These are phyloP conservation scores for Voacanga thouarsii DNA, from an alignment of 257 asterid genomes.

Conservation along the genomic window DNA sequence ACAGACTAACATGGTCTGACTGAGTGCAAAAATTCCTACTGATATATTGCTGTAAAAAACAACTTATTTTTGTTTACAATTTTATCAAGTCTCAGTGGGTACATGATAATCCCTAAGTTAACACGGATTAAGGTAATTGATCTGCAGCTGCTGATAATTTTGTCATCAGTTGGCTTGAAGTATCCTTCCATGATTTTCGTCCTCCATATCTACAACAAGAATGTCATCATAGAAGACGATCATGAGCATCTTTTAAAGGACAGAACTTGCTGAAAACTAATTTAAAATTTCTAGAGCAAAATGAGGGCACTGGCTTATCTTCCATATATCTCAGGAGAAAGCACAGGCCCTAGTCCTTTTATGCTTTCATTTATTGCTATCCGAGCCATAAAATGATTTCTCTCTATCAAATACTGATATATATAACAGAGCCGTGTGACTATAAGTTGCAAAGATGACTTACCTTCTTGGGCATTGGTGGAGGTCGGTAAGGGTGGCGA, in stretches of 20 bases:
- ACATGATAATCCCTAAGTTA: background rate
- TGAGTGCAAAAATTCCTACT: background rate
- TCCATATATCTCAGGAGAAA: background rate
- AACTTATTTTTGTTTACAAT: slow-evolving; percentile 1
- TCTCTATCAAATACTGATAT: background rate
- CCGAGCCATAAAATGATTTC: background rate
- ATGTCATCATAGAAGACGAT: background rate
- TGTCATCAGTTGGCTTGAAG: slow-evolving; percentile 80
- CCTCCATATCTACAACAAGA: slow-evolving; percentile 53
- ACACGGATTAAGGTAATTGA: background rate
- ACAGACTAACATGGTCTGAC: background rate
- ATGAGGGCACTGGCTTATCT: background rate
- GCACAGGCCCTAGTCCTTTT: background rate
- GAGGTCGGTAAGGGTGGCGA: slow-evolving; percentile 48
- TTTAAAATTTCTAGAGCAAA: background rate
- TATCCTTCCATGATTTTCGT: slow-evolving; percentile 65
- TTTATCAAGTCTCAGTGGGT: background rate
- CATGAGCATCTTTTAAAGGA: background rate
- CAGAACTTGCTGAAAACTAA: background rate
- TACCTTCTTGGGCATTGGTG: slow-evolving; percentile 52
- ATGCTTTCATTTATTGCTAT: background rate
- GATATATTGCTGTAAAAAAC: slow-evolving; percentile 4
- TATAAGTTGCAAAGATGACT: slow-evolving; percentile 5
- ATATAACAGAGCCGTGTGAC: background rate
- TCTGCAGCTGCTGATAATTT: slow-evolving; percentile 3